Percentiles rank a stretch among this genome's conserved stretches.
These are phyloP conservation scores for Trypanosoma boissoni DNA, from an alignment of 208 protist genomes.

Conservation along the genomic window DNA sequence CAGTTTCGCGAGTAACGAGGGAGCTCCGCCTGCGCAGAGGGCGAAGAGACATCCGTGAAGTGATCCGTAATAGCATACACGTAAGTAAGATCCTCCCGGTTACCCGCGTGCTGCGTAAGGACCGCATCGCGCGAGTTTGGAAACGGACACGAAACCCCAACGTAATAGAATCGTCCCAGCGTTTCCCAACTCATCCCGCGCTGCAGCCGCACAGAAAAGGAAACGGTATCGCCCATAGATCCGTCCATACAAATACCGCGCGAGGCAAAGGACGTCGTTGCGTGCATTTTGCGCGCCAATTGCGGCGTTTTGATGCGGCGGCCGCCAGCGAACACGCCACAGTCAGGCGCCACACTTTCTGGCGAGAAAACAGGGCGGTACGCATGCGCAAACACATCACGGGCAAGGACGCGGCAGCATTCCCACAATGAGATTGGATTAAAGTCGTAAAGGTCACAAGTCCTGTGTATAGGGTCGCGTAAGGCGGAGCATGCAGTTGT, in stretches of 20 bases:
- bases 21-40: conserved; percentile 35
- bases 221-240: conserved; percentile 55
- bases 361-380: conserved; percentile 34
- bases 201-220: conserved; percentile 65
- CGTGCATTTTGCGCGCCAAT: too few relatives aligned
- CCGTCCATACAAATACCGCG: conserved; percentile 63
- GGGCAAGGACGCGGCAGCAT: conserved; percentile 32
- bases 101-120: conserved; percentile 43
- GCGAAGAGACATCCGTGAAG: conserved; percentile 34
- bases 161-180: conserved; percentile 74
- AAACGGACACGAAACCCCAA: conserved; percentile 50
- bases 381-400: conserved; percentile 2
- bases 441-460: conserved; percentile 20
- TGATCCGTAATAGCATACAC: conserved; percentile 70
- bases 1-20: conserved; percentile 53
- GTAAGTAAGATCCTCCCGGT: conserved; percentile 35
- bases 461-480: conserved; percentile 11
- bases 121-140: conserved; percentile 17
- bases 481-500: conserved; percentile 38
- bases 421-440: conserved; percentile 41
- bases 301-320: conserved; percentile 28
- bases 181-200: conserved; percentile 57
- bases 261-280: conserved; percentile 41
- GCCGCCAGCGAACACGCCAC: conserved; percentile 36
- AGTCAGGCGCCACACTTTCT: conserved; percentile 23